Evolutionary conservation across 106 monocot genomes (phyloP), one percentile per base, ranked within the genome.

Genomic region (Cymbidium sinense): DNA sequence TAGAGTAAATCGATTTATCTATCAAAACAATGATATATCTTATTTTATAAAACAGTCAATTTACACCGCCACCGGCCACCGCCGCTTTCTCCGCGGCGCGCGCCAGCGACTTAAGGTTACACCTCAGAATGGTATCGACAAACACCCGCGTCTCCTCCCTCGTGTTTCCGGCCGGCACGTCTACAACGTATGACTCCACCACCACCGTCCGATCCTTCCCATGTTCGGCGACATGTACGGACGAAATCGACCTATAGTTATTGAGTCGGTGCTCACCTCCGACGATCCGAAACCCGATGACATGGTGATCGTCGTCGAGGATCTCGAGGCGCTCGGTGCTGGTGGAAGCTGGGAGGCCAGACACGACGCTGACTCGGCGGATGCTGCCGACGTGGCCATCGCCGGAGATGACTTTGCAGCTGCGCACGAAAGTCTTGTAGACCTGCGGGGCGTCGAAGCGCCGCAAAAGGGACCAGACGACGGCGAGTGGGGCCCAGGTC

Each of bases 131-230:
- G 54, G 86, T 89, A 61, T 89, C 89, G 31, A 81, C 84, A 43
- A 89, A 89, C 35, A 82, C 47, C 27, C 79, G 37, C 5, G 89
- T 89, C 67, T 89, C 89, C 78, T 86, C 86, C 50, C 23, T 52
- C 12, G 89, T 89, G 77, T 84, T 89, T 21, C 89, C 89, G 2
- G 71, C 44, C 55, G 89, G 89, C 33, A 86, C 86, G 61, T 89
- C 89, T 27, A 89, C 89, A 37, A 82, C 86, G 77, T 86, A 89
- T 12, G 86, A 86, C 81, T 89, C 89, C 74, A 86, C 77, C 62
- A 86, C 89, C 65, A 89, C 81, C 30, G 86, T 76, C 37, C 27
- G 34, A 47, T 47, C 47, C 47, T 47, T 47, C 36, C 76, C 75
- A 15, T 43, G 51, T 0, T 70, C 81, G 5, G 30, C 81, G 17